Evolutionary conservation across 2,329 filamentous ascomycete genomes (phyloP).

Genomic region (Clonostachys rosea): DNA sequence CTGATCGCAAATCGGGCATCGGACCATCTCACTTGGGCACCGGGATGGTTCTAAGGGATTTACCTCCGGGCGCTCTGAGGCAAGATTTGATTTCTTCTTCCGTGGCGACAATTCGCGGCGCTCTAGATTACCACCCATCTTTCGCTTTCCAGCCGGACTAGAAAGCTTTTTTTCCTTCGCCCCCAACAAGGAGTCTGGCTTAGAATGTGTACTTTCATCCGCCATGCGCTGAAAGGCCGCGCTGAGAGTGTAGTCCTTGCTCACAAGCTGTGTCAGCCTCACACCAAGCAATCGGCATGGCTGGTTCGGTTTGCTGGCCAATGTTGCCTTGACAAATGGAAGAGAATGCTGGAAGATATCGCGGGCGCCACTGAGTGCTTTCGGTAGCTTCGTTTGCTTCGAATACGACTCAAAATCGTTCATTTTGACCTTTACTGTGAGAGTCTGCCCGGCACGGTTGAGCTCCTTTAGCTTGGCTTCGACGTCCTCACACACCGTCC

Average conservation of each 20-base stretch:
- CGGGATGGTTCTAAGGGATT: conserved; percentile 7
- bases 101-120: conserved; percentile 20
- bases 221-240: conserved; percentile 74
- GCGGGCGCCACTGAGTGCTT: conserved; percentile 66
- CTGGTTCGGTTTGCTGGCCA: conserved; percentile 77
- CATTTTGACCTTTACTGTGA: conserved; percentile 89
- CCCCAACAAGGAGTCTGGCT: conserved; percentile 16
- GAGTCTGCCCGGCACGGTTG: conserved; percentile 81
- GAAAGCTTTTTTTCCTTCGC: conserved; percentile 23
- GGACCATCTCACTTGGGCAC: conserved; percentile 56
- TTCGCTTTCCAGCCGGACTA: conserved; percentile 6
- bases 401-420: conserved; percentile 92
- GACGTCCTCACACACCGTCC: conserved; percentile 76
- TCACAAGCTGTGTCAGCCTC: conserved; percentile 81
- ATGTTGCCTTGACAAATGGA: conserved; percentile 78
- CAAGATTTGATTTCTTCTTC: conserved; percentile 46
- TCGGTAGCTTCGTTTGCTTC: conserved; percentile 70
- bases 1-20: conserved; percentile 79
- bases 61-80: conserved; percentile 19
- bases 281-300: conserved; percentile 83
- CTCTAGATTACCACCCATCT: conserved; percentile 3
- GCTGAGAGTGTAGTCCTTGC: conserved; percentile 74
- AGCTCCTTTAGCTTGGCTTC: conserved; percentile 79
- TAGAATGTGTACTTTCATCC: conserved; percentile 18
- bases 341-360: conserved; percentile 80